Evolutionary conservation across 2,329 filamentous ascomycete genomes (phyloP).

Genomic region (Stagonosporopsis tanaceti): DNA sequence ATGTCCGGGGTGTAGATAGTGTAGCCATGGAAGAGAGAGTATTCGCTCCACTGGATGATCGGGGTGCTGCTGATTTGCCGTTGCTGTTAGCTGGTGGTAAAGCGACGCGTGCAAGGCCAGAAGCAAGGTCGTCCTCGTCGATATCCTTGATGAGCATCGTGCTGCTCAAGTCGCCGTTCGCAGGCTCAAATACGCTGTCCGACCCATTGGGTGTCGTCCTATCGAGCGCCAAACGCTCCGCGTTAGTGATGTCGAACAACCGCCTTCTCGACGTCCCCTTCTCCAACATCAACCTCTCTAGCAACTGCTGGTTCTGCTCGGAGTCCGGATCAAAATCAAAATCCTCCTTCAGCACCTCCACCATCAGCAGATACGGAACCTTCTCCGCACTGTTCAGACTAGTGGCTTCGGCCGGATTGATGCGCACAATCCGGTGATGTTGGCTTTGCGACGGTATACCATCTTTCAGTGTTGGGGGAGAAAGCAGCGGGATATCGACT

Average conservation of each 20-base stretch:
- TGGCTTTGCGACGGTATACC: conserved; percentile 77
- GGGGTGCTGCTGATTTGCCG: conserved; percentile 53
- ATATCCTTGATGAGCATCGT: conserved; percentile 71
- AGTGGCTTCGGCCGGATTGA: conserved; percentile 84
- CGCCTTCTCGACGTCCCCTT: conserved; percentile 64
- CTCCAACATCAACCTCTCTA: conserved; percentile 70
- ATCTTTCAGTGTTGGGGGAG: conserved; percentile 75
- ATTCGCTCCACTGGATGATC: conserved; percentile 68
- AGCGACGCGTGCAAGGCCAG: conserved; percentile 41
- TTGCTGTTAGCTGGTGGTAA: conserved; percentile 32
- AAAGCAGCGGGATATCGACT: conserved; percentile 83
- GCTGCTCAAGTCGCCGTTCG: conserved; percentile 77
- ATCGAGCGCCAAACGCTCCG: conserved; percentile 59
- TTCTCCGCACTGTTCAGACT: conserved; percentile 88
- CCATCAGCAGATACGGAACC: conserved; percentile 84
- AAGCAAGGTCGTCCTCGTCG: conserved; percentile 53
- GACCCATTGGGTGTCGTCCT: conserved; percentile 54
- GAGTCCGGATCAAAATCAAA: conserved; percentile 83
- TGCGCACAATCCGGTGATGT: conserved; percentile 82
- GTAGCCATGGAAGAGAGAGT: conserved; percentile 68
- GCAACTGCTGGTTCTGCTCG: conserved; percentile 73
- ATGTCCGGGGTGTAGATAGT: conserved; percentile 71
- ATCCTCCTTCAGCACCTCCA: conserved; percentile 81
- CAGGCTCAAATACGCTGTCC: conserved; percentile 86
- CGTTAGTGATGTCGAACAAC: conserved; percentile 66